phyloP scores from a whole-genome alignment of 2,329 filamentous ascomycete genomes.

The Bipolaris victoriae region DNA sequence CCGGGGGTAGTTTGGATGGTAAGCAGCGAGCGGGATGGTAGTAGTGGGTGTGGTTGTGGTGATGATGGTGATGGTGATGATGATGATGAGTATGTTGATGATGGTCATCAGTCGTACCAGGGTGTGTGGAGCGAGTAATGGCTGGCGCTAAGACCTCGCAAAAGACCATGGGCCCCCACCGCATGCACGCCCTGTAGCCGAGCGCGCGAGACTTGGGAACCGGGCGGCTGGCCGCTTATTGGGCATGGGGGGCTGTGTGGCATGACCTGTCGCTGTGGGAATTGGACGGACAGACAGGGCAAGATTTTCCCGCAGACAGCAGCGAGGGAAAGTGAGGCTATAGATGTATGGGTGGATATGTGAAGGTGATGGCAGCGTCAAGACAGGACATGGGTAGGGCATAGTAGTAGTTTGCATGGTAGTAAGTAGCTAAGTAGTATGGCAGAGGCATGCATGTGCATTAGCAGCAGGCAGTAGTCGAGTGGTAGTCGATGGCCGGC shows the following conservation, averaged over 20 bases:
- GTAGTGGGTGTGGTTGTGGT: neutral
- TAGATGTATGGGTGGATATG: neutral
- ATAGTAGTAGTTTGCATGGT: neutral
- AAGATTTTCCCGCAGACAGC: neutral
- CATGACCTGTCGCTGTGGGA: slow-evolving; percentile 12
- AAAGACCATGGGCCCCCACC: slow-evolving; percentile 12
- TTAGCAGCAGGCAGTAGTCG: no score
- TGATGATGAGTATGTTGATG: slow-evolving; percentile 18
- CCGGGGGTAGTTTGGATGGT: slow-evolving; percentile 33
- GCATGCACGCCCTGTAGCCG: slow-evolving; percentile 31
- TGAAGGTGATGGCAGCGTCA: neutral
- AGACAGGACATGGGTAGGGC: neutral
- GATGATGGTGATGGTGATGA: slow-evolving; percentile 26
- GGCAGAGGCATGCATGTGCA: no score
- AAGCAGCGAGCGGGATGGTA: slow-evolving; percentile 22
- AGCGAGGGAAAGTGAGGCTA: neutral
- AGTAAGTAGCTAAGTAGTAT: no score
- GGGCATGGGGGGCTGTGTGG: slow-evolving; percentile 18
- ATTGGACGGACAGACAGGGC: slow-evolving; percentile 6
- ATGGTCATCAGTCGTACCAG: slow-evolving; percentile 37
- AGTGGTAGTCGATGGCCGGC: neutral
- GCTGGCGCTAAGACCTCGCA: slow-evolving; percentile 27
- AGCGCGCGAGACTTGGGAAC: slow-evolving; percentile 17
- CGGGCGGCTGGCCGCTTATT: slow-evolving; percentile 27
- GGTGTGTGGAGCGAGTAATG: slow-evolving; percentile 28